These are phyloP conservation scores for Protea cynaroides DNA, from an alignment of 164 flowering plant genomes.

Conservation along the genomic window DNA sequence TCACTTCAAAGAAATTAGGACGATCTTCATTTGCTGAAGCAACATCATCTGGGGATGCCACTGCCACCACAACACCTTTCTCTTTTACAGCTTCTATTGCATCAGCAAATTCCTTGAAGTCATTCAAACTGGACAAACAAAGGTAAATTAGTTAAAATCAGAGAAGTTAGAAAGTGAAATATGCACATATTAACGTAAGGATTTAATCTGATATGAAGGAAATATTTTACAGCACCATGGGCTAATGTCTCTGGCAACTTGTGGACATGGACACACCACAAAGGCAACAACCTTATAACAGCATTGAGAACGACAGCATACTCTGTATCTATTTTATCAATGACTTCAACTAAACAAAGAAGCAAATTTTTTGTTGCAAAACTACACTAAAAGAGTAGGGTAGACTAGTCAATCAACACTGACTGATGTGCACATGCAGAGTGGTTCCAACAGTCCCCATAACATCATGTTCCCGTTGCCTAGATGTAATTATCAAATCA, in stretches of 20 bases:
- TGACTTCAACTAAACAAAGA: too few relatives aligned
- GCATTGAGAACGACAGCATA: too few relatives aligned
- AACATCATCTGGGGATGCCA: slow-evolving; percentile 85
- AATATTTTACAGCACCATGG: neutral
- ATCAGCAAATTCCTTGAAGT: slow-evolving; percentile 75
- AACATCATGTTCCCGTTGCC: too few relatives aligned
- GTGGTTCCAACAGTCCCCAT: too few relatives aligned
- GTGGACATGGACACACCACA: too few relatives aligned
- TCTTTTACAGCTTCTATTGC: slow-evolving; percentile 69
- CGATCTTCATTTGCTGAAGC: slow-evolving; percentile 64
- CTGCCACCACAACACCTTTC: slow-evolving; percentile 82
- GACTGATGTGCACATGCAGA: too few relatives aligned
- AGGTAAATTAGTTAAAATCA: neutral
- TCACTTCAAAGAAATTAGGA: slow-evolving; percentile 61
- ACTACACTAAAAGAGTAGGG: too few relatives aligned
- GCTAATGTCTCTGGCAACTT: too few relatives aligned
- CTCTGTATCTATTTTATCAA: too few relatives aligned
- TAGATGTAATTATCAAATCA: neutral
- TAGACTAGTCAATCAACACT: too few relatives aligned
- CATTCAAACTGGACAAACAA: slow-evolving; percentile 43
- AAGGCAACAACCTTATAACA: too few relatives aligned
- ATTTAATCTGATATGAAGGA: neutral
- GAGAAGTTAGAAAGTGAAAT: neutral
- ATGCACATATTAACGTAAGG: neutral
- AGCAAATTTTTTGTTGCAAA: too few relatives aligned